These are phyloP conservation scores for Coniella lustricola DNA, from an alignment of 2,329 filamentous ascomycete genomes.

Conservation along the genomic window DNA sequence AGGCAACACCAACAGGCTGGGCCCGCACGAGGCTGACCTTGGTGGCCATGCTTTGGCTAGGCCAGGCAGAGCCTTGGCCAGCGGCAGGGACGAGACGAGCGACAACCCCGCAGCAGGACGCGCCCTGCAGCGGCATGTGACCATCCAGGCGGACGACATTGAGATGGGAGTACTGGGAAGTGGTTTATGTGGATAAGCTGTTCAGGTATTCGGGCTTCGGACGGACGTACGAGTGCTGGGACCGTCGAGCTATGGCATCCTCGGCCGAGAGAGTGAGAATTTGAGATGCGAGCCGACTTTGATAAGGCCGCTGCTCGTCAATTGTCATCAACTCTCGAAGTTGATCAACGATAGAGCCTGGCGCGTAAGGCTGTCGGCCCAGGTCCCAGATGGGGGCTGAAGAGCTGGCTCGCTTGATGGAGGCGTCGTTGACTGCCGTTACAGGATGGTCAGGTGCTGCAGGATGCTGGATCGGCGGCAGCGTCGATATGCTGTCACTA, in stretches of 20 bases:
- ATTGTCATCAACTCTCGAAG: too few species aligned
- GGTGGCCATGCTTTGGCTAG: too few species aligned
- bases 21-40: too few species aligned
- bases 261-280: slow-evolving; percentile 1
- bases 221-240: background rate
- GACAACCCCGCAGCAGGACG: background rate
- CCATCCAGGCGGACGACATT: too few species aligned
- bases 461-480: background rate
- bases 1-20: background rate
- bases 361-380: too few species aligned
- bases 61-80: background rate
- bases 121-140: slow-evolving; percentile 2
- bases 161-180: too few species aligned
- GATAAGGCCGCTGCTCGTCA: too few species aligned
- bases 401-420: background rate
- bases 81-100: background rate
- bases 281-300: slow-evolving; percentile 2
- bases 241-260: slow-evolving; percentile 10
- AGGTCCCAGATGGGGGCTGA: too few species aligned
- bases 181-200: background rate
- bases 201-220: background rate
- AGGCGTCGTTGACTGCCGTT: too few species aligned
- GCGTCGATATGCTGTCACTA: too few species aligned
- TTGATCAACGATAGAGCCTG: too few species aligned
- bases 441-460: background rate